Conservation (phyloP, 192 early-diverging fungal genomes). For the Diversispora eburnea region DNA sequence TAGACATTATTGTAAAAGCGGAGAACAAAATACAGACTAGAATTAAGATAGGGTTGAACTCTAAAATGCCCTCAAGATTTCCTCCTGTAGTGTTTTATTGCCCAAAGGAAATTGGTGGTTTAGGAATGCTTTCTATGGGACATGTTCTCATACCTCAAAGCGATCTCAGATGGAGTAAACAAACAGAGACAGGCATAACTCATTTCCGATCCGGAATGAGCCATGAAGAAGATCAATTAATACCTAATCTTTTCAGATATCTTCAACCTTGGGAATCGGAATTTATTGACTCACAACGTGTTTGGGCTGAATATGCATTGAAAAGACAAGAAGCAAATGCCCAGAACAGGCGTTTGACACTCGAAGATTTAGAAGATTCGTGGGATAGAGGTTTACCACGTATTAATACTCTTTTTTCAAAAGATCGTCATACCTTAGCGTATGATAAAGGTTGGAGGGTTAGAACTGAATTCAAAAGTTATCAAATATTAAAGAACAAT, state of each 20-base stretch:
- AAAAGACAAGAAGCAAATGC: slow-evolving; percentile 96
- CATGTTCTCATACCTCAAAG: slow-evolving; percentile 97
- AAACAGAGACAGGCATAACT: slow-evolving; percentile 94
- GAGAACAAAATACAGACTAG: slow-evolving; percentile 99
- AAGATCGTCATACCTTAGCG: slow-evolving; percentile 97
- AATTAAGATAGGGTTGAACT: slow-evolving; percentile 99
- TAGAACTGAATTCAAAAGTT: slow-evolving; percentile 96
- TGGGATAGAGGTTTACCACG: slow-evolving; percentile 99
- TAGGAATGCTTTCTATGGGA: slow-evolving; percentile 99
- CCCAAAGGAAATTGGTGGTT: slow-evolving; percentile 59
- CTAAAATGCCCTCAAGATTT: slow-evolving; percentile 97
- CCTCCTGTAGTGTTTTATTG: slow-evolving; percentile 87
- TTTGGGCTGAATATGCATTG: slow-evolving; percentile 98
- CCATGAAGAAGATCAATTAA: slow-evolving; percentile 94
- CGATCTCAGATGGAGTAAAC: slow-evolving; percentile 93
- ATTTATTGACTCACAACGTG: slow-evolving; percentile 97
- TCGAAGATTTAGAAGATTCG: slow-evolving; percentile 96
- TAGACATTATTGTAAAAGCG: slow-evolving; percentile 95
- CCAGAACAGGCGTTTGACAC: slow-evolving; percentile 95
- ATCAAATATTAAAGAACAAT: slow-evolving; percentile 91
- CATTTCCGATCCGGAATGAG: slow-evolving; percentile 99
- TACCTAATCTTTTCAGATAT: slow-evolving; percentile 97
- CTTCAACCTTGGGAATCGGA: slow-evolving; percentile 99
- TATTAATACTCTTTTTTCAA: slow-evolving; percentile 98
- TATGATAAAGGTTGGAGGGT: slow-evolving; percentile 99